Evolutionary conservation across 768 basidiomycete species (phyloP), one percentile per base, ranked within the genome.

Genomic region (Podaxis rugospora): DNA sequence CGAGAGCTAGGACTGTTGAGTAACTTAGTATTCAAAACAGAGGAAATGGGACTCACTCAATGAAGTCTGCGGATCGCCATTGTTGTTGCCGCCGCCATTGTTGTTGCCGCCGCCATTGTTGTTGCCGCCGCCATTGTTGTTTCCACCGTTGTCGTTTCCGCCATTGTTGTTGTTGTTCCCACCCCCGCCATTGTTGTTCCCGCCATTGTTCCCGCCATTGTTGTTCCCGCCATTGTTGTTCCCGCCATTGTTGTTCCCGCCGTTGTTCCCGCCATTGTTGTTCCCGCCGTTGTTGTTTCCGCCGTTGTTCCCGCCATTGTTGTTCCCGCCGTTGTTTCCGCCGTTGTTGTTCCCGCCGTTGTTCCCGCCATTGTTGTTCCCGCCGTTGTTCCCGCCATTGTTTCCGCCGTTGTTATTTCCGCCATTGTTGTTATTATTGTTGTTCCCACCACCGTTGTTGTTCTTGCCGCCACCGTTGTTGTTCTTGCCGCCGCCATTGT

Each of bases 1-100:
- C 76, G 42, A 84, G 73, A 9, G 78, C 77, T 73, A 55, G n/a
- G 32, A 47, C 49, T 5, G 37, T 53, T 67, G 10, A 62, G 40
- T 49, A 53, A 18, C 16, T 32, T 39, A 25, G 28, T 36, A 14
- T n/a, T 2, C 10, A n/a, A 14, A 28, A 23, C 21, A 25, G 47
- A 40, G 55, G 49, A 49, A 7, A 44, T 46, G 10, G 54, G 35
- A 67, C 71, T 13, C 63, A 75, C 75, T 77, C 53, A 77, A 57
- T 16, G 77, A 78, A 5, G 68, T 72, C 66, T 82, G 81, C 18
- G 74, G 66, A 66, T 76, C 71, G 3, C 63, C 71, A 36, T 11
- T 40, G 47, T 57, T 55, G 59, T 49, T 53, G 51, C 56, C 54
- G 53, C 46, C 50, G 23, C 47, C 51, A 21, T 46, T 57, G 51